phyloP scores from a whole-genome alignment of 176 grass and related monocot species.

The Oryza coarctata region DNA sequence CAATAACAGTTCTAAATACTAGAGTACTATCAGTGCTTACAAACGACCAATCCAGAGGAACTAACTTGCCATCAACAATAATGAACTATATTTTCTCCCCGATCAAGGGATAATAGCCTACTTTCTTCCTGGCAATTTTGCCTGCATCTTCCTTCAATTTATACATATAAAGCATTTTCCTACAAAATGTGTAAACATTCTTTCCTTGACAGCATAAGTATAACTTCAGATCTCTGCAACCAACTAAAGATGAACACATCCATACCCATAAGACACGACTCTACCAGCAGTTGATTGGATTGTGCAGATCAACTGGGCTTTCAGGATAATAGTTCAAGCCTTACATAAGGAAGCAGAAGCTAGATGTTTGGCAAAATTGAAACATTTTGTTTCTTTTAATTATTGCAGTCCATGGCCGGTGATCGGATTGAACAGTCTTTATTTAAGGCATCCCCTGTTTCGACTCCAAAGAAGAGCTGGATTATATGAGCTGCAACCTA shows the following conservation, averaged over 20 bases:
- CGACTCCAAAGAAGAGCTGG: background rate
- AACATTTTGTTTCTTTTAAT: background rate
- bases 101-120: background rate
- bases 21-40: background rate
- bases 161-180: background rate
- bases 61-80: slow-evolving; percentile 6
- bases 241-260: too few species aligned
- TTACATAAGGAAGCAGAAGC: background rate
- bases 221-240: too few species aligned
- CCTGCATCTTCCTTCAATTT: background rate
- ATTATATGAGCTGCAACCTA: background rate
- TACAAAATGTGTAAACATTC: background rate
- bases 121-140: background rate
- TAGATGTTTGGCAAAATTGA: too few species aligned
- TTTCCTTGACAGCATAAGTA: too few species aligned
- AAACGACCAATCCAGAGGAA: slow-evolving; percentile 5
- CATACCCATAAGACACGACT: too few species aligned
- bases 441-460: background rate
- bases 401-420: background rate
- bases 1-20: background rate
- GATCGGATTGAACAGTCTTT: background rate
- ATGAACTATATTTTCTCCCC: background rate
- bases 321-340: background rate
- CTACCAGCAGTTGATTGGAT: too few species aligned
- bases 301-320: background rate